Evolutionary conservation across 768 basidiomycete genomes (phyloP), one percentile per base, ranked within the genome.

Genomic region (Dioszegia aurantiaca): DNA sequence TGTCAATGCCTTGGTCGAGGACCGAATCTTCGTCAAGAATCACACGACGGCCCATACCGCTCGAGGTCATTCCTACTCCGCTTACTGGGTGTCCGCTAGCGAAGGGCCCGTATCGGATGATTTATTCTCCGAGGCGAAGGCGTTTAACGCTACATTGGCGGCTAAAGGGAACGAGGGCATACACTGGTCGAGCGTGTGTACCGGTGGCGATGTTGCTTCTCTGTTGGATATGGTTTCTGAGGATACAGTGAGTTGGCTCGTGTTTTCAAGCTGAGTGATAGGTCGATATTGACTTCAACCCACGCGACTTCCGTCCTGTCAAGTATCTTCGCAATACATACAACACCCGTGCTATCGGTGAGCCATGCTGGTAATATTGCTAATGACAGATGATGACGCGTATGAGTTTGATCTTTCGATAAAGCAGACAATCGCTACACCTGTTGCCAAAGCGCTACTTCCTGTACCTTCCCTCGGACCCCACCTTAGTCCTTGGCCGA

Each of bases 141-240:
- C 83, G 14, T 73, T 89, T 31, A 85, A 87, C 55, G 83, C 85
- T 4, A 75, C 84, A 24, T 80, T 80, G 40, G 76, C 81, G 40
- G 81, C 81, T 11, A 78, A 81, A 5, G 79, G 44, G 19, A 40
- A 53, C 37, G 56, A 78, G 1, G 87, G 84, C 82, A 82, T 84
- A 44, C 85, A 87, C 55, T 95, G 92, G 91, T 84, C 88, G 0
- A 72, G 90, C 44, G 78, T 87, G 28, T 84, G 89, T 3, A 83
- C 83, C 2, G 27, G 48, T 6, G 90, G 92, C 8, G 89, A 92
- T 63, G 80, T 85, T 47, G 87, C 88, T 14, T 83, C 86, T 0
- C 76, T 94, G 59, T 78, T 90, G 30, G 83, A 89, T 59, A 79
- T 90, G n/a, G 84, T 86, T n/a, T 92, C 90, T 0, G 86, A 89